Conservation (phyloP, 2,329 filamentous ascomycete genomes). For the Juglanconis oblonga region DNA sequence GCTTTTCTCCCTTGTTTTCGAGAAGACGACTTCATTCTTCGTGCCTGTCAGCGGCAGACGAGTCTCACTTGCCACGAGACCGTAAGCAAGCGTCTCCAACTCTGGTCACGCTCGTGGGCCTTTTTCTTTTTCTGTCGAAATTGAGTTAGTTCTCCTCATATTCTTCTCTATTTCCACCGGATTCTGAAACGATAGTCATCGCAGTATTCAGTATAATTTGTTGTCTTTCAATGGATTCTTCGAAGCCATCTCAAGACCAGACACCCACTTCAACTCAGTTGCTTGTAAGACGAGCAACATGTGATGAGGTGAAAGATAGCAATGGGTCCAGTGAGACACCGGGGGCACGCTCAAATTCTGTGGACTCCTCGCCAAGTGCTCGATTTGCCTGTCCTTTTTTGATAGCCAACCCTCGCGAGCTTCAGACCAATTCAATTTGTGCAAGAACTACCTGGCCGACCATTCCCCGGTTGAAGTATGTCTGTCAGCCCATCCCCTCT, state of each 20-base stretch:
- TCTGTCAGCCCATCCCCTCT: background rate
- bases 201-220: background rate
- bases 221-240: background rate
- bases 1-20: too few relatives aligned
- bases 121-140: background rate
- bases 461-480: conserved; percentile 1
- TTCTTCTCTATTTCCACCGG: too few relatives aligned
- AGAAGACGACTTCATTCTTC: too few relatives aligned
- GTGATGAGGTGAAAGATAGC: background rate
- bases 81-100: too few relatives aligned
- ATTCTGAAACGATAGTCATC: background rate
- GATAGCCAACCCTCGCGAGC: background rate
- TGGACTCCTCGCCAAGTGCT: background rate
- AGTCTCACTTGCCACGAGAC: too few relatives aligned
- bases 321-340: background rate
- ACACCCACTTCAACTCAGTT: background rate
- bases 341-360: background rate
- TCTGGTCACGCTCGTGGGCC: too few relatives aligned
- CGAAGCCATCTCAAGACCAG: background rate
- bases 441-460: background rate
- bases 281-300: background rate
- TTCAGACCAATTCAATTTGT: background rate
- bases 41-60: too few relatives aligned
- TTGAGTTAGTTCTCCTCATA: background rate
- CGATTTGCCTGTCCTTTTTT: conserved; percentile 2